Conservation (phyloP, 2,329 filamentous ascomycete genomes). For the Aspergillus candidus region DNA sequence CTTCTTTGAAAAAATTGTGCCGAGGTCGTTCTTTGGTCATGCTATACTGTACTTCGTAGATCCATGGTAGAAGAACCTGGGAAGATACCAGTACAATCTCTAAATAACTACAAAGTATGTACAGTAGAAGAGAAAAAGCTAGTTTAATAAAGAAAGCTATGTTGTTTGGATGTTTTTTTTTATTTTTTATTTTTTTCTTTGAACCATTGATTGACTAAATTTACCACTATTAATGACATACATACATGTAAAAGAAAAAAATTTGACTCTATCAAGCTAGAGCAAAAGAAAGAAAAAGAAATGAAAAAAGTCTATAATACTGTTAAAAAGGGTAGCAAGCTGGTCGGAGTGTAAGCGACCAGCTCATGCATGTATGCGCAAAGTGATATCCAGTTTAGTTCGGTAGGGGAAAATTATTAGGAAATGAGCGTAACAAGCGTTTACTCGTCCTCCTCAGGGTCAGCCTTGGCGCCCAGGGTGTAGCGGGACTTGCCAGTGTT, state of each 20-base stretch:
- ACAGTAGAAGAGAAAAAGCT: too few species aligned
- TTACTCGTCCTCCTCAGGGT: slow-evolving; percentile 43
- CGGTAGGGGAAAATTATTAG: slow-evolving; percentile 18
- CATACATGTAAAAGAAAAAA: slow-evolving; percentile 36
- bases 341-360: slow-evolving; percentile 13
- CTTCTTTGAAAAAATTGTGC: too few species aligned
- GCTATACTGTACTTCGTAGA: too few species aligned
- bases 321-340: slow-evolving; percentile 20
- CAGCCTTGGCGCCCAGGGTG: slow-evolving; percentile 37
- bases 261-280: slow-evolving; percentile 29
- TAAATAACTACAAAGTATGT: too few species aligned
- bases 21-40: too few species aligned
- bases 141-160: background rate
- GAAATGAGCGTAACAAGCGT: slow-evolving; percentile 19
- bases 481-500: slow-evolving; percentile 40
- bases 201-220: slow-evolving; percentile 32
- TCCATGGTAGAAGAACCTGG: too few species aligned
- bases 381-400: slow-evolving; percentile 29
- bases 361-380: slow-evolving; percentile 27
- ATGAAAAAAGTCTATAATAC: slow-evolving; percentile 34
- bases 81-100: too few species aligned
- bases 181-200: slow-evolving; percentile 10
- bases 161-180: slow-evolving; percentile 13
- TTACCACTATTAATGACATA: slow-evolving; percentile 39
- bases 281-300: slow-evolving; percentile 27